These are phyloP conservation scores for Aechmea fasciata DNA, from an alignment of 176 grass and related monocot genomes.

Conservation along the genomic window DNA sequence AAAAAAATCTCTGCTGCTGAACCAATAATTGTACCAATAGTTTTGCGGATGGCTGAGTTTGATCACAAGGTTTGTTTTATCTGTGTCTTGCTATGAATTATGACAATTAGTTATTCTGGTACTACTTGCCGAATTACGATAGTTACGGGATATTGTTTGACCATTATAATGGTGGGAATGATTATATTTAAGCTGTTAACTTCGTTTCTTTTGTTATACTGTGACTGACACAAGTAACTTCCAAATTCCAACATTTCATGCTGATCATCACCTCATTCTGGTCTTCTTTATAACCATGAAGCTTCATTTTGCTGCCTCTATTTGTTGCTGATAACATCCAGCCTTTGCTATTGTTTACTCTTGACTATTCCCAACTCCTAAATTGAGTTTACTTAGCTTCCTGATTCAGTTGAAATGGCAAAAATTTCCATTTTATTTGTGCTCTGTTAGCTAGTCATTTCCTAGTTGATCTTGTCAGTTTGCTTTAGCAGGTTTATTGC, in stretches of 20 bases:
- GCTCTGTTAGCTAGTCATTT: not conserved
- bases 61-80: constrained; percentile 76
- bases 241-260: no score
- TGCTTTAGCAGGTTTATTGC: not conserved
- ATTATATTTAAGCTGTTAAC: not conserved
- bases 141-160: not conserved
- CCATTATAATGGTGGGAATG: not conserved
- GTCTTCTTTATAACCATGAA: no score
- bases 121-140: not conserved
- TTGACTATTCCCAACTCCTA: no score
- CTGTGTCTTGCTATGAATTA: not conserved
- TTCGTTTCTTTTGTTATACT: no score
- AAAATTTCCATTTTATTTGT: not conserved
- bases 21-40: constrained; percentile 81
- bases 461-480: not conserved
- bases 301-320: no score
- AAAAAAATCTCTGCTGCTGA: constrained; percentile 64
- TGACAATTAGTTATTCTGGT: not conserved
- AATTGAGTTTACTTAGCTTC: no score
- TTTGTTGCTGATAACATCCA: no score
- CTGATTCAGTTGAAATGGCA: not conserved
- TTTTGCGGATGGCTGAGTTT: constrained; percentile 95
- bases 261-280: no score
- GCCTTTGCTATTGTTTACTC: no score
- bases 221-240: no score